Evolutionary conservation across 106 monocot genomes (phyloP).

Genomic region (Narthecium ossifragum): DNA sequence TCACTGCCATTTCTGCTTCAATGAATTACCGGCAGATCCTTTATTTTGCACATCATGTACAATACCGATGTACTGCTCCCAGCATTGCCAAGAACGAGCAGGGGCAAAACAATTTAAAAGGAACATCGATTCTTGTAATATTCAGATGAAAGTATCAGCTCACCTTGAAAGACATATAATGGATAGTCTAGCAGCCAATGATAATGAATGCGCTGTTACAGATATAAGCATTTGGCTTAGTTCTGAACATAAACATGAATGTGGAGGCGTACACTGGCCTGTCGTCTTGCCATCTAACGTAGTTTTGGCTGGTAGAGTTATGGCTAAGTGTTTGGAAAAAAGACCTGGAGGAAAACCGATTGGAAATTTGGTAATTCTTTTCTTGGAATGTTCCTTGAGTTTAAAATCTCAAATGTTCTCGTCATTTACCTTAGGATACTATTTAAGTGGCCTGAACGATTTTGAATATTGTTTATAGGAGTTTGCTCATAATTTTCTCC

Average conservation of each 20-base stretch:
- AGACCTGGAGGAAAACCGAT: slow-evolving; percentile 11
- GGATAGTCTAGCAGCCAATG: slow-evolving; percentile 3
- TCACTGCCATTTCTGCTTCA: slow-evolving; percentile 89
- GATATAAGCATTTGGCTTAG: slow-evolving; percentile 14
- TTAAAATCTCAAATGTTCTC: background rate
- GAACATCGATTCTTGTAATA: slow-evolving; percentile 1
- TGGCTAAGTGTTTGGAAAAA: slow-evolving; percentile 36
- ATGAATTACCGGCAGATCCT: slow-evolving; percentile 57
- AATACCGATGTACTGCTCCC: slow-evolving; percentile 81
- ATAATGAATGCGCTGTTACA: background rate
- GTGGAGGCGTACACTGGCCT: slow-evolving; percentile 84
- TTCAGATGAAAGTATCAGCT: slow-evolving; percentile 18
- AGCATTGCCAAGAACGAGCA: slow-evolving; percentile 56
- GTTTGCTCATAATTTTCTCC: slow-evolving; percentile 61
- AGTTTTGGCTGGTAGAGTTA: slow-evolving; percentile 73
- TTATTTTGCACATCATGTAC: slow-evolving; percentile 78
- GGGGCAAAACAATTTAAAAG: slow-evolving; percentile 15
- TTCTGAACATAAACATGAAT: slow-evolving; percentile 90
- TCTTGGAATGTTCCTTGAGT: background rate
- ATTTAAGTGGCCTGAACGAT: background rate
- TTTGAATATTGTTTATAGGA: slow-evolving; percentile 34
- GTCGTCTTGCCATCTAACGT: slow-evolving; percentile 74
- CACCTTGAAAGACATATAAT: slow-evolving; percentile 31
- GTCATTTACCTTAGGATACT: background rate
- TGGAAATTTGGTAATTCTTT: slow-evolving; percentile 26